Conservation (phyloP, 2,329 filamentous ascomycete genomes). For the Fusarium sp. region DNA sequence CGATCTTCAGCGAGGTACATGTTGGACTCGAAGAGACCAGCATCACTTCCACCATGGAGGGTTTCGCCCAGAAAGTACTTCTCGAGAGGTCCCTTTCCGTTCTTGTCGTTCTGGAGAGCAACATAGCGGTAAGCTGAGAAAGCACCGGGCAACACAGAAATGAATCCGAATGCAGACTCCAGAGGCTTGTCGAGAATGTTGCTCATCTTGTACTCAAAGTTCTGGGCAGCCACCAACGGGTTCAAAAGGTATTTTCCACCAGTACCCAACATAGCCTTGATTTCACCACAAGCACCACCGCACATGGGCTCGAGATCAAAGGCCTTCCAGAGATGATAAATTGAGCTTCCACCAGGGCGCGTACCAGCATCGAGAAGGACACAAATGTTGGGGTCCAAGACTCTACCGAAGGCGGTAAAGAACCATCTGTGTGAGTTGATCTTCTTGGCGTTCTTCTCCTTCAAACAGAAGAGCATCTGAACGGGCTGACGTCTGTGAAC, state of each 20-base stretch:
- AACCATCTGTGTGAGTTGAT: slow-evolving; percentile 99
- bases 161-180: slow-evolving; percentile 97
- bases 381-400: slow-evolving; percentile 95
- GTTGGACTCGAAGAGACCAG: slow-evolving; percentile 97
- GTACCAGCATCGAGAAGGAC: slow-evolving; percentile 97
- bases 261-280: slow-evolving; percentile 94
- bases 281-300: slow-evolving; percentile 96
- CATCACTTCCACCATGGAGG: slow-evolving; percentile 89
- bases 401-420: slow-evolving; percentile 94
- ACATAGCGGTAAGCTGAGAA: slow-evolving; percentile 98
- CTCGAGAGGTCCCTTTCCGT: slow-evolving; percentile 89
- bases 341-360: slow-evolving; percentile 90
- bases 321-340: slow-evolving; percentile 98
- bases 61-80: slow-evolving; percentile 98
- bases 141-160: slow-evolving; percentile 93
- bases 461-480: slow-evolving; percentile 96
- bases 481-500: slow-evolving; percentile 90
- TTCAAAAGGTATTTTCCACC: slow-evolving; percentile 90
- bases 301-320: slow-evolving; percentile 99
- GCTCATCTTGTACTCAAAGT: slow-evolving; percentile 99
- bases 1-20: slow-evolving; percentile 99
- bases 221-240: slow-evolving; percentile 93
- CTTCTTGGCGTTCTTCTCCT: slow-evolving; percentile 99
- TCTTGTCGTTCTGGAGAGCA: slow-evolving; percentile 96
- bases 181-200: slow-evolving; percentile 98